phyloP scores from a whole-genome alignment of 257 asterid species.

The Plantago elongata region DNA sequence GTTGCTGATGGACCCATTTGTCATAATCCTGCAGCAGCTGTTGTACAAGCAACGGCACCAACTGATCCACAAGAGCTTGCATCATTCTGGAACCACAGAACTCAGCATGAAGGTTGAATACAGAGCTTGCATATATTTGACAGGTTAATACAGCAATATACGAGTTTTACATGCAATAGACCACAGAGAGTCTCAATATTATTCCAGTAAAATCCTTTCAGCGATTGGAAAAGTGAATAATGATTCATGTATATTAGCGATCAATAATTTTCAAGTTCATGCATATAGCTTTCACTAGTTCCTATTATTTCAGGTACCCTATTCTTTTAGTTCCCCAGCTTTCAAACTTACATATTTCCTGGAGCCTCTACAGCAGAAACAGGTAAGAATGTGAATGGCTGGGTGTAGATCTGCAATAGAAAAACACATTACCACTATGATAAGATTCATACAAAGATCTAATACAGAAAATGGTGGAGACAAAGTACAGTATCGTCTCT shows the following conservation, averaged over 20 bases:
- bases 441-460: neutral
- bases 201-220: neutral
- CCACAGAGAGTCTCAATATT: neutral
- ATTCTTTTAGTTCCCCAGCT: neutral
- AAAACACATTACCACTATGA: neutral
- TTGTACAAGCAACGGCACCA: constrained; percentile 63
- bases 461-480: no score
- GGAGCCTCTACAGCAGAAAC: constrained; percentile 71
- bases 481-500: neutral
- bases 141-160: neutral
- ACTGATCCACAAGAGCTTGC: constrained; percentile 73
- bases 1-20: constrained; percentile 49
- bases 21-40: constrained; percentile 63
- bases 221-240: neutral
- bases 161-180: neutral
- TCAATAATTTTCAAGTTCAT: no score
- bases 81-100: constrained; percentile 47
- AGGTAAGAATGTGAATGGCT: constrained; percentile 69
- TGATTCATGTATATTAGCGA: neutral
- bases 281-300: no score
- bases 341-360: constrained; percentile 59
- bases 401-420: constrained; percentile 52
- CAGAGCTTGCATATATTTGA: no score
- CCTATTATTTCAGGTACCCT: neutral
- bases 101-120: neutral